Evolutionary conservation across 495 filamentous ascomycete genomes (phyloP), one percentile per base, ranked within the genome.

Genomic region (Aspergillus nidulans): DNA sequence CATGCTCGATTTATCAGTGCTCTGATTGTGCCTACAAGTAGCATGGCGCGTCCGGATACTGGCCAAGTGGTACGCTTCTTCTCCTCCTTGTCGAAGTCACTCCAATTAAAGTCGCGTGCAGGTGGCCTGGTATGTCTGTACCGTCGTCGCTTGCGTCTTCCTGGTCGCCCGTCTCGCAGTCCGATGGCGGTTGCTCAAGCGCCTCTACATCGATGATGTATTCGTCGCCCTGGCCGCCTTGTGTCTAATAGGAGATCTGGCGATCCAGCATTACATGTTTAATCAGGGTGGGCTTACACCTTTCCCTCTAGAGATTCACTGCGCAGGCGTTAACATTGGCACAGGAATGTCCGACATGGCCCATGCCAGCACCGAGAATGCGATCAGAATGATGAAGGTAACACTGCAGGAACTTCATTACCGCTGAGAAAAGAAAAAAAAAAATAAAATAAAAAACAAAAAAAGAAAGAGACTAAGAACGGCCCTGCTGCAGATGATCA

Each of bases 231-330:
- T 54, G 47, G 49, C 62, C 10, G 34, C 46, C 21, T 12, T 58
- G 15, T 61, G 62, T 52, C 39, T 64, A 26, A 60, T 64, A 3
- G 62, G 44, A 0, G 59, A 61, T 36, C 28, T 64, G 56, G 58
- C 40, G 6, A 64, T 64, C 49, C 62, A 62, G 40, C 62, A 64
- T 52, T 58, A 59, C 25, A 64, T 64, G 62, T 64, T 64, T 20
- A 59, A 53, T 10, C 53, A 30, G 32, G 62, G 62, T 64, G 49
- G 15, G 55, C n/a, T 1, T 34, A 28, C 5, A 4, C 26, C 4
- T 5, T 9, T 12, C 30, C 9, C 16, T 44, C 20, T 24, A 16
- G 1, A 12, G 6, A n/a, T 23, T 19, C 25, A 36, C 28, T 47
- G 40, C 36, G 39, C 38, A 21, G 23, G 25, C 28, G 30, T 26